Conservation (phyloP, 139 green algal genomes). For the Micromonas pusilla region DNA sequence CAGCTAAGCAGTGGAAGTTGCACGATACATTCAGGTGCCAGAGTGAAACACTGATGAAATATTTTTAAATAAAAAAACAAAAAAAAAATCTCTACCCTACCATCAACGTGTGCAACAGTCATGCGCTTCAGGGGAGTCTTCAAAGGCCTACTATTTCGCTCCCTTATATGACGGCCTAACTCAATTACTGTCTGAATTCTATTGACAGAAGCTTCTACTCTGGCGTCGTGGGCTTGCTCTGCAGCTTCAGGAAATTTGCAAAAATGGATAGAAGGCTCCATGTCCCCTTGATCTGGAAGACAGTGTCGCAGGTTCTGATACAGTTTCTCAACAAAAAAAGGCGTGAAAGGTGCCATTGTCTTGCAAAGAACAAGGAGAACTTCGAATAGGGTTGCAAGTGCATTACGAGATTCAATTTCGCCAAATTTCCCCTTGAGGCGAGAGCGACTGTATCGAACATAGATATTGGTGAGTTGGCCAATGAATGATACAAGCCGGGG, state of each 20-base stretch:
- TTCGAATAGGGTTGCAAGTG: constrained; percentile 39
- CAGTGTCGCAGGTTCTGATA: constrained; percentile 85
- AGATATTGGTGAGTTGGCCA: constrained; percentile 95
- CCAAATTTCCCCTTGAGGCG: constrained; percentile 47
- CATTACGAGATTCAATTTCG: constrained; percentile 26
- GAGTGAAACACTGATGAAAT: no score
- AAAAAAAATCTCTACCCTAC: no score
- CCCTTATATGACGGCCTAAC: constrained; percentile 72
- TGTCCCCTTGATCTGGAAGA: constrained; percentile 34
- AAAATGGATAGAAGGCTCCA: constrained; percentile 66
- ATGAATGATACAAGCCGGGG: constrained; percentile 73
- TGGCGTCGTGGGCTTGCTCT: not conserved
- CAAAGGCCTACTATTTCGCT: constrained; percentile 67
- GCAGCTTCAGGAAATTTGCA: constrained; percentile 60
- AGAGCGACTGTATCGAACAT: constrained; percentile 95
- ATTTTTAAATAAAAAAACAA: no score
- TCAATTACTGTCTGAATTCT: constrained; percentile 82
- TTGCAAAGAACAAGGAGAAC: constrained; percentile 83
- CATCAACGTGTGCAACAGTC: constrained; percentile 32
- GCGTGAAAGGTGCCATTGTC: constrained; percentile 90
- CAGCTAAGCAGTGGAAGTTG: constrained; percentile 34
- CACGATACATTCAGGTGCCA: constrained; percentile 81
- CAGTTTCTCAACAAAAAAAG: constrained; percentile 97
- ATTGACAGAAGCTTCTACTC: constrained; percentile 69
- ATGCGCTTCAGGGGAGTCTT: constrained; percentile 75